These are phyloP conservation scores for Acanthochlamys bracteata DNA, from an alignment of 106 monocot genomes.

Conservation along the genomic window DNA sequence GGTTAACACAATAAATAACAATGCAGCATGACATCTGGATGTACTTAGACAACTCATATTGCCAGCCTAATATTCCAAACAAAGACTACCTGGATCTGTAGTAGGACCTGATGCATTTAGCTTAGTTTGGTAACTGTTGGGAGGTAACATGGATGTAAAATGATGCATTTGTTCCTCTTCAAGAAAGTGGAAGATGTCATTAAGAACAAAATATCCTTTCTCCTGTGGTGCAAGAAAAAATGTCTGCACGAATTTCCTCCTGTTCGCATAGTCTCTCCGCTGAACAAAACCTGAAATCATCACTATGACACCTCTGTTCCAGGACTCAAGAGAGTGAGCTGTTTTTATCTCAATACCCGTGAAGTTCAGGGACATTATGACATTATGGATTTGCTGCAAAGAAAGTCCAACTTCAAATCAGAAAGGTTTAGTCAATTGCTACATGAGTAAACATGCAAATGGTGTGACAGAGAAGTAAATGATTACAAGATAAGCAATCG, in stretches of 20 bases:
- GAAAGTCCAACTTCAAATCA: no score
- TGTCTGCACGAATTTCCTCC: constrained; percentile 52
- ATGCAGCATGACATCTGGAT: no score
- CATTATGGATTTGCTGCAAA: constrained; percentile 42
- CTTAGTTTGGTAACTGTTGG: constrained; percentile 25
- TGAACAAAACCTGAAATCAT: constrained; percentile 54
- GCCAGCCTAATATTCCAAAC: neutral
- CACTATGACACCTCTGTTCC: constrained; percentile 53
- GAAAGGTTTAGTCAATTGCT: neutral
- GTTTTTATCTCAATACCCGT: constrained; percentile 56
- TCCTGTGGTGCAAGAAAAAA: constrained; percentile 76
- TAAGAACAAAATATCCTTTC: constrained; percentile 69
- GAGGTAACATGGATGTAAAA: constrained; percentile 16
- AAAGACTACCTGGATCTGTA: constrained; percentile 32
- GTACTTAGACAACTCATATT: no score
- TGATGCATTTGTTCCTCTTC: constrained; percentile 43
- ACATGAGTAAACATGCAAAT: neutral
- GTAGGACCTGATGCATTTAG: constrained; percentile 17
- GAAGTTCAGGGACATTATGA: constrained; percentile 32
- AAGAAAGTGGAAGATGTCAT: constrained; percentile 59
- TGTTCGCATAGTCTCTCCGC: constrained; percentile 22
- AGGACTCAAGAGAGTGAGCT: constrained; percentile 57
- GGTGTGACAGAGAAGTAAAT: neutral
- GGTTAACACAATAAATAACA: no score
- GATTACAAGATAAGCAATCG: no score